These are phyloP conservation scores for Gynandropsis gynandra DNA, from an alignment of 345 rosid genomes.

Conservation along the genomic window DNA sequence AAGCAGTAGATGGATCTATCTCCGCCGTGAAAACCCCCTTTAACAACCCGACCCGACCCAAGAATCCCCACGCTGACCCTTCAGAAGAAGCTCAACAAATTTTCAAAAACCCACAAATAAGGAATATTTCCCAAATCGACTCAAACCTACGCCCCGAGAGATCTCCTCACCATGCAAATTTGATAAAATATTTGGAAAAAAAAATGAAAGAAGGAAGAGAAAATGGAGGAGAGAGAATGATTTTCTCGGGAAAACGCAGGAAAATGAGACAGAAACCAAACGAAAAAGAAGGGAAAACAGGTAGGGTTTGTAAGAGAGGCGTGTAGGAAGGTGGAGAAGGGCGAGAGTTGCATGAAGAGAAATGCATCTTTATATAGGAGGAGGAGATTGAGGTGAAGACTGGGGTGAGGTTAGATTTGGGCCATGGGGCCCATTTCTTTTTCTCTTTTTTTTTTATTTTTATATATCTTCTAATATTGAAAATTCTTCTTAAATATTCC, in stretches of 20 bases:
- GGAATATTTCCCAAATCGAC: background rate
- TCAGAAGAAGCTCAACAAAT: constrained; percentile 26
- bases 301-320: constrained; percentile 5
- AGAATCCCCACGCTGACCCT: constrained; percentile 36
- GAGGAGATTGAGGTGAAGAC: constrained; percentile 1
- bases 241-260: constrained; percentile 22
- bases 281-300: too few relatives aligned
- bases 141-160: constrained; percentile 19
- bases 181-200: background rate
- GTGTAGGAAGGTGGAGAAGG: constrained; percentile 19
- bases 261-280: constrained; percentile 19
- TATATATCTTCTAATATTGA: too few relatives aligned
- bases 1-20: constrained; percentile 56
- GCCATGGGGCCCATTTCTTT: background rate
- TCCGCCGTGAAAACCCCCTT: constrained; percentile 39
- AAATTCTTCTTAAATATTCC: background rate
- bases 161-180: constrained; percentile 37
- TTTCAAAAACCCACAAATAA: background rate
- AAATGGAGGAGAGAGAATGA: constrained; percentile 2
- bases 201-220: background rate
- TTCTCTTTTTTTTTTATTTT: background rate
- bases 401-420: constrained; percentile 10
- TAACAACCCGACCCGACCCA: constrained; percentile 31
- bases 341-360: constrained; percentile 58
- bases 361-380: constrained; percentile 44